phyloP scores from a whole-genome alignment of 2,329 filamentous ascomycete genomes.

The Nigrospora osmanthi region DNA sequence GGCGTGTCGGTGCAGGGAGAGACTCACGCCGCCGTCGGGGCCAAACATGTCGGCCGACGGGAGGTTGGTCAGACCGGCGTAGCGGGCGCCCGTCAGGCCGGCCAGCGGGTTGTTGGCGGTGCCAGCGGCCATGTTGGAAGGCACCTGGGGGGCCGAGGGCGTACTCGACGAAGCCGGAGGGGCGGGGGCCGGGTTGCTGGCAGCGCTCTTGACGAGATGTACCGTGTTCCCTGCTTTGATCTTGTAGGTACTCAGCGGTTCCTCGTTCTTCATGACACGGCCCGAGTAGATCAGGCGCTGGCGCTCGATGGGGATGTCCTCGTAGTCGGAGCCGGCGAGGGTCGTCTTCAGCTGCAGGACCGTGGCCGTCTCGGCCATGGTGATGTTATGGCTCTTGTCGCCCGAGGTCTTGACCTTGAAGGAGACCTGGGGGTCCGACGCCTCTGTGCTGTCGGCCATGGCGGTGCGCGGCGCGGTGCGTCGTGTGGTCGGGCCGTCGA shows the following conservation, averaged over 20 bases:
- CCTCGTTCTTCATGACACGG: slow-evolving; percentile 90
- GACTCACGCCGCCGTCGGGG: slow-evolving; percentile 83
- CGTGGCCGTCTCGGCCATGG: slow-evolving; percentile 66
- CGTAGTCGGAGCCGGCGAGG: slow-evolving; percentile 72
- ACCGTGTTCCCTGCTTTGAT: slow-evolving; percentile 94
- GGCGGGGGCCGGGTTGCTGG: slow-evolving; percentile 61
- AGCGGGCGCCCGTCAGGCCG: slow-evolving; percentile 84
- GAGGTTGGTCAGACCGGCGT: slow-evolving; percentile 84
- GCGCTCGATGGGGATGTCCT: slow-evolving; percentile 78
- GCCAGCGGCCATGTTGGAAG: slow-evolving; percentile 72
- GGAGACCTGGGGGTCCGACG: slow-evolving; percentile 70
- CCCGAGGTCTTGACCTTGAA: slow-evolving; percentile 98
- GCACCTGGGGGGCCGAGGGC: slow-evolving; percentile 50
- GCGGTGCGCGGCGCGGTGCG: slow-evolving; percentile 8
- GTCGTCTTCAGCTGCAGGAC: slow-evolving; percentile 86
- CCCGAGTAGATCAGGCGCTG: slow-evolving; percentile 97
- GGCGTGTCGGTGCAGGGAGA: background rate
- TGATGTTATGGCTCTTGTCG: slow-evolving; percentile 77
- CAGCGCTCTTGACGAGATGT: slow-evolving; percentile 92
- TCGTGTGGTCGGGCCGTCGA: background rate
- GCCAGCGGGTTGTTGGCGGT: slow-evolving; percentile 84
- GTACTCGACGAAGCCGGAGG: slow-evolving; percentile 31
- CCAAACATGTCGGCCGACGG: slow-evolving; percentile 86
- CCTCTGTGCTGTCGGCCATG: slow-evolving; percentile 60
- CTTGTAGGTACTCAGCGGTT: slow-evolving; percentile 79